Conservation (phyloP, 2,329 filamentous ascomycete genomes). For the Dryadomyces quercus-mongolicae region DNA sequence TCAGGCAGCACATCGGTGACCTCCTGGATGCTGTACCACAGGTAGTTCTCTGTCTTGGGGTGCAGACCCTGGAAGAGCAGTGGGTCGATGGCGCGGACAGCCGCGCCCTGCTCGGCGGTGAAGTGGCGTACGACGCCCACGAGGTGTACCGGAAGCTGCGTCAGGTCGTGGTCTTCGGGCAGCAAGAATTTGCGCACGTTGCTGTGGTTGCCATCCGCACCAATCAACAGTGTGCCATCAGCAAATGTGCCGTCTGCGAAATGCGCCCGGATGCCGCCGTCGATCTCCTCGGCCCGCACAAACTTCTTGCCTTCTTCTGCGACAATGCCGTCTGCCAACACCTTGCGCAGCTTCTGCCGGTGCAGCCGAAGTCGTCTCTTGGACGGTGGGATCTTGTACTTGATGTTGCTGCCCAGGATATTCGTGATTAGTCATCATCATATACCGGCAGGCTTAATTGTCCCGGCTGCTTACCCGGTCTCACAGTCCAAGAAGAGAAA, state of each 20-base stretch:
- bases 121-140: background rate
- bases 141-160: background rate
- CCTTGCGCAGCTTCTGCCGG: constrained; percentile 21
- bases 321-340: constrained; percentile 18
- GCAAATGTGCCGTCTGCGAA: constrained; percentile 21
- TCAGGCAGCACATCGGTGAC: background rate
- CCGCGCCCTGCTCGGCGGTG: background rate
- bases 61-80: constrained; percentile 42
- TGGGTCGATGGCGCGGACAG: constrained; percentile 28
- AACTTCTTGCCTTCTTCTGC: constrained; percentile 22
- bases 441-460: background rate
- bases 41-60: constrained; percentile 33
- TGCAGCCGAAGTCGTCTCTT: constrained; percentile 20
- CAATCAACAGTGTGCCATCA: constrained; percentile 23
- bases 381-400: constrained; percentile 1
- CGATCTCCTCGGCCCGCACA: constrained; percentile 14
- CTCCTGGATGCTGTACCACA: constrained; percentile 32
- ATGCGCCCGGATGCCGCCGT: constrained; percentile 14
- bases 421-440: background rate
- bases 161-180: constrained; percentile 16
- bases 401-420: background rate
- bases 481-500: background rate
- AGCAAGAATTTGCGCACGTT: constrained; percentile 22
- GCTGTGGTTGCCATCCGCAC: constrained; percentile 28
- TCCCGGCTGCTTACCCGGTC: background rate